These are phyloP conservation scores for Meyerozyma athensensis DNA, from an alignment of 1,139 yeast species.

Conservation along the genomic window DNA sequence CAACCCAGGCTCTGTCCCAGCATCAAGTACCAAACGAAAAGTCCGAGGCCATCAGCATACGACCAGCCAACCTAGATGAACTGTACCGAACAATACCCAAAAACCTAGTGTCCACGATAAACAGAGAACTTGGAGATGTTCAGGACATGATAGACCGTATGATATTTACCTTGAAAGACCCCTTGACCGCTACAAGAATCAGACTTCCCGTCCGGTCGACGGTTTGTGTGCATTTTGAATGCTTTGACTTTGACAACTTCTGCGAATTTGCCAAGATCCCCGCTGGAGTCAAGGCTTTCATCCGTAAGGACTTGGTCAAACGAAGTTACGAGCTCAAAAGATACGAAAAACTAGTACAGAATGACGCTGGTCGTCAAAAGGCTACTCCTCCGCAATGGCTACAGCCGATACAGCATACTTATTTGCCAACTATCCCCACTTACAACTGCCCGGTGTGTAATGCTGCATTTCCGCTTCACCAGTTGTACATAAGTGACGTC, in stretches of 20 bases:
- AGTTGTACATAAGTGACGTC: conserved; percentile 36
- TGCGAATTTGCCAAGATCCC: conserved; percentile 37
- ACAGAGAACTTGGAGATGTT: conserved; percentile 9
- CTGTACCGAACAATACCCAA: not conserved
- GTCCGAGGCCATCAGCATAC: too few species aligned
- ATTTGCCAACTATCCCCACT: conserved; percentile 15
- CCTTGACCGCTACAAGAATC: conserved; percentile 32
- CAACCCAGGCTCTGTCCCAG: conserved; percentile 1
- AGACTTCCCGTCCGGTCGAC: conserved; percentile 37
- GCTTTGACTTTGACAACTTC: conserved; percentile 43
- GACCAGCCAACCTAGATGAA: not conserved
- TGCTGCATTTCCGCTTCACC: conserved; percentile 28
- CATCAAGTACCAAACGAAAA: not conserved
- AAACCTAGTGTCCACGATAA: not conserved
- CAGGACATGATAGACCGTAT: conserved; percentile 11
- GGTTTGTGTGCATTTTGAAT: conserved; percentile 39
- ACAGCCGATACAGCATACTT: conserved; percentile 6
- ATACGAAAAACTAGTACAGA: conserved; percentile 13
- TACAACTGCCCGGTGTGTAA: conserved; percentile 44
- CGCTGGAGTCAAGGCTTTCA: conserved; percentile 21
- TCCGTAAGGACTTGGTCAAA: conserved; percentile 25
- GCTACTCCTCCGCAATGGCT: conserved; percentile 2
- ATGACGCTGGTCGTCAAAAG: conserved; percentile 11
- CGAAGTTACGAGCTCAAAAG: conserved; percentile 21
- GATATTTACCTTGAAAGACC: conserved; percentile 13